phyloP scores from a whole-genome alignment of 495 filamentous ascomycete genomes.

The Penicillium paxilli region DNA sequence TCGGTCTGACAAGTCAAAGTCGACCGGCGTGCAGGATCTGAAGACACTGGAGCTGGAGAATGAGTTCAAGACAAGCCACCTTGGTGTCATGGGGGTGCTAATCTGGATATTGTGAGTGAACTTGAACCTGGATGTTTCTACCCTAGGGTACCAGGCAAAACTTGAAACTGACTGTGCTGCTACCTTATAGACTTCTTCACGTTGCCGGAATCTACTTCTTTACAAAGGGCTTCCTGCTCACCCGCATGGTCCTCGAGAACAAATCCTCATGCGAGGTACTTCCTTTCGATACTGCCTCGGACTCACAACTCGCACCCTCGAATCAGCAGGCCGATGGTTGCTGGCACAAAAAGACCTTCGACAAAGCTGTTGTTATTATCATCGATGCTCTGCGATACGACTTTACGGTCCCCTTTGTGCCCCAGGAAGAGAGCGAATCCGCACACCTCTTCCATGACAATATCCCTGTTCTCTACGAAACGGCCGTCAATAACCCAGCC shows the following conservation, averaged over 20 bases:
- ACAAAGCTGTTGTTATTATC: constrained; percentile 86
- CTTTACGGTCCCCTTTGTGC: constrained; percentile 80
- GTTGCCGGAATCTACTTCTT: constrained; percentile 84
- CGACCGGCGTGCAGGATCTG: constrained; percentile 20
- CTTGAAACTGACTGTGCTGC: background rate
- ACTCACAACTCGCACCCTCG: constrained; percentile 14
- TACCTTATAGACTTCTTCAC: constrained; percentile 65
- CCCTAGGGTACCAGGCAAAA: too few relatives aligned
- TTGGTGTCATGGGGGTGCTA: constrained; percentile 42
- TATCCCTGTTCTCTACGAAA: constrained; percentile 82
- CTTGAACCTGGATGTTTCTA: background rate
- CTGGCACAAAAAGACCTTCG: constrained; percentile 93
- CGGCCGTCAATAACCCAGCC: constrained; percentile 65
- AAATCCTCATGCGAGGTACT: constrained; percentile 78
- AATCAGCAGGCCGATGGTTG: constrained; percentile 64
- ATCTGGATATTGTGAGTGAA: constrained; percentile 45
- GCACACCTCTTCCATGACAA: constrained; percentile 81
- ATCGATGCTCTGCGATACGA: constrained; percentile 96
- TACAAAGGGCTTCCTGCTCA: constrained; percentile 94
- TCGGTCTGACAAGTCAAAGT: constrained; percentile 8
- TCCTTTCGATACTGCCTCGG: constrained; percentile 55
- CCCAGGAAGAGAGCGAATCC: constrained; percentile 47
- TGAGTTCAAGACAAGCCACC: constrained; percentile 44
- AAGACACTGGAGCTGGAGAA: constrained; percentile 28
- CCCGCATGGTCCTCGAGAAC: constrained; percentile 82